Conservation (phyloP, 139 green algal genomes). For the Dunaliella primolecta region DNA sequence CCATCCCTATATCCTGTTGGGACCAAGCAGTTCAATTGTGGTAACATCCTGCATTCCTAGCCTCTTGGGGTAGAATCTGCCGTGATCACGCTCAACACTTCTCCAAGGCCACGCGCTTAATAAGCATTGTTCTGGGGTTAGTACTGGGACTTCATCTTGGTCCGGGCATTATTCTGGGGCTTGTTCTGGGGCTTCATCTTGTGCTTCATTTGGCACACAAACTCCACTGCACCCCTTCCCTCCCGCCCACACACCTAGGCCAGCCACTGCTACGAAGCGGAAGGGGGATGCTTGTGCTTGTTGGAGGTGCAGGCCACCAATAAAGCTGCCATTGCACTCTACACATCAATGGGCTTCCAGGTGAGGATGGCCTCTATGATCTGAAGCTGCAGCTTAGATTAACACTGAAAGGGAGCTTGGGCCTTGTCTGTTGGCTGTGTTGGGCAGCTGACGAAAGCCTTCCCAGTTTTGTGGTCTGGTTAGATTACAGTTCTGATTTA, state of each 20-base stretch:
- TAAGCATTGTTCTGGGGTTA: not conserved
- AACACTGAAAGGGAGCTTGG: not conserved
- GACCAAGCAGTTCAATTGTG: too few species aligned
- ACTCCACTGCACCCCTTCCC: not conserved
- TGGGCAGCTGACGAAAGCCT: not conserved
- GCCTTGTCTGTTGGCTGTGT: not conserved
- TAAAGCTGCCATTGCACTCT: not conserved
- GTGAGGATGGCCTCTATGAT: not conserved
- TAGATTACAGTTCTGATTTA: not conserved
- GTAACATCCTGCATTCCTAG: too few species aligned
- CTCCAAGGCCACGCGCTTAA: not conserved
- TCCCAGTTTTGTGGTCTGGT: not conserved
- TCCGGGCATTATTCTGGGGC: not conserved
- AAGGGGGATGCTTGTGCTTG: not conserved
- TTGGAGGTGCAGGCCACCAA: not conserved
- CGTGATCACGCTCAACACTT: too few species aligned
- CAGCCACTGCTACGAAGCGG: not conserved
- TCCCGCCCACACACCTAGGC: not conserved
- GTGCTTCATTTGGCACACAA: not conserved
- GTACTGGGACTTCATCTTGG: not conserved
- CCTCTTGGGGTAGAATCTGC: too few species aligned
- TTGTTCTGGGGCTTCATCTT: too few species aligned
- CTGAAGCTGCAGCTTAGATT: not conserved
- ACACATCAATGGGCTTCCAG: conserved; percentile 2
- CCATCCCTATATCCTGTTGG: too few species aligned